Evolutionary conservation across 805 yeast species (phyloP).

Genomic region (Wickerhamomyces silvicola): DNA sequence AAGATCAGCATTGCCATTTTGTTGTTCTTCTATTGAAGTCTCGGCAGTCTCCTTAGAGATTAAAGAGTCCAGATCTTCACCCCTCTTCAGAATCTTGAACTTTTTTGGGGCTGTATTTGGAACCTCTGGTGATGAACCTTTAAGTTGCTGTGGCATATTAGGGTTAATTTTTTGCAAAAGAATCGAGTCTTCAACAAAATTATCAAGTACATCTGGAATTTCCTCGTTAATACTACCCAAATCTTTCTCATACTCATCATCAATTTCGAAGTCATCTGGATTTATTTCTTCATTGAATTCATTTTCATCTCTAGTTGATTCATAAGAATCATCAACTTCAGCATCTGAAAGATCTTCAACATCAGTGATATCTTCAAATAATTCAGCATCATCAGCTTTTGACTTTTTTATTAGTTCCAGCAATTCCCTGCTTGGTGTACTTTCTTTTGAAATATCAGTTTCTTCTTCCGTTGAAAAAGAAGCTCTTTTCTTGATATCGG

Average conservation of each 20-base stretch:
- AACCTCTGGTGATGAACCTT: neutral
- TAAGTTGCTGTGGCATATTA: neutral
- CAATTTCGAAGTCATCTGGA: slow-evolving; percentile 23
- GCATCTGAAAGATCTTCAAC: slow-evolving; percentile 6
- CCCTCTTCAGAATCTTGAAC: slow-evolving; percentile 30
- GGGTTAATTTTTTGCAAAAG: neutral
- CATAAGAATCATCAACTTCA: neutral
- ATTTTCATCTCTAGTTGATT: neutral
- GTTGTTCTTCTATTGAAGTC: slow-evolving; percentile 1
- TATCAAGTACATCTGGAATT: slow-evolving; percentile 8
- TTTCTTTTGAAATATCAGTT: neutral
- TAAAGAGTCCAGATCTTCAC: slow-evolving; percentile 25
- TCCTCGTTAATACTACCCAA: too few species aligned
- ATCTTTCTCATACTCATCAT: slow-evolving; percentile 15
- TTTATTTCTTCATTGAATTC: slow-evolving; percentile 2
- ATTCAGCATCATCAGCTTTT: slow-evolving; percentile 13
- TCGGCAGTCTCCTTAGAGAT: slow-evolving; percentile 1
- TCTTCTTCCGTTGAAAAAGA: neutral
- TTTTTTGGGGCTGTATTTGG: slow-evolving; percentile 18
- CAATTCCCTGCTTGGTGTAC: slow-evolving; percentile 18
- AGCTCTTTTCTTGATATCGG: too few species aligned
- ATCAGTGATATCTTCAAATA: slow-evolving; percentile 20
- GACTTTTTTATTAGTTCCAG: slow-evolving; percentile 16
- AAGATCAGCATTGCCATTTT: neutral
- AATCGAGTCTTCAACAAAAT: neutral